Evolutionary conservation across 2,329 filamentous ascomycete species (phyloP), one percentile per base, ranked within the genome.

Genomic region (Daldinia eschscholtzii): DNA sequence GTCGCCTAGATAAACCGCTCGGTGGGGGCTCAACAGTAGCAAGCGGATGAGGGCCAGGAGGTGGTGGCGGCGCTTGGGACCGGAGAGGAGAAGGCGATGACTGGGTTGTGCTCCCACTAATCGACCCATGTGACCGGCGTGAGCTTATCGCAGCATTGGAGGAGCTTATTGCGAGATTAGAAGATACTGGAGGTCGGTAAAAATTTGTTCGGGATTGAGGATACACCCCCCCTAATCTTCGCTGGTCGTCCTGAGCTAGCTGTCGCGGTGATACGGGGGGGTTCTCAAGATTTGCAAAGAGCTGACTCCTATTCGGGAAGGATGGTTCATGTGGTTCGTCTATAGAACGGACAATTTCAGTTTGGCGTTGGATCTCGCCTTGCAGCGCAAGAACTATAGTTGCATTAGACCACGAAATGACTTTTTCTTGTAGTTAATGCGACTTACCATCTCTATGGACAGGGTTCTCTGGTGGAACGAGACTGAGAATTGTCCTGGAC

Each of bases 241-340:
- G 90, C 61, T 89, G 88, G 67, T 97, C 95, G 76, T 97, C 94
- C 76, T 94, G 92, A 9, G 94, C 89, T 72, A 94, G 83, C 80
- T 97, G 94, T 70, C 94, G 90, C 20, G 95, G 95, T 44, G 95
- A 98, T 42, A 97, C 87, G 10, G 94, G 94, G 1, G 91, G 88
- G 68, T 92, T 90, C 70, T 94, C 92, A 26, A 92, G 81, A 72
- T 85, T 87, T 48, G 87, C 82, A 73, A 93, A 90, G 79, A 90
- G 92, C 55, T 88, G 86, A 70, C 89, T 89, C 67, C 90, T 88
- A 68, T 86, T 88, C 35, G 87, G 87, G 75, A 90, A 86, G 55
- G 88, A 83, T 67, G 84, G 84, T 65, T 97, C 94, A 65, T 91
- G 89, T 39, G 89, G 86, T 73, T 92, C 89, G 50, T 91, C 88